Evolutionary conservation across 371 early-diverging fungal genomes (phyloP), one percentile per base, ranked within the genome.

Genomic region (Phascolomyces articulosus): DNA sequence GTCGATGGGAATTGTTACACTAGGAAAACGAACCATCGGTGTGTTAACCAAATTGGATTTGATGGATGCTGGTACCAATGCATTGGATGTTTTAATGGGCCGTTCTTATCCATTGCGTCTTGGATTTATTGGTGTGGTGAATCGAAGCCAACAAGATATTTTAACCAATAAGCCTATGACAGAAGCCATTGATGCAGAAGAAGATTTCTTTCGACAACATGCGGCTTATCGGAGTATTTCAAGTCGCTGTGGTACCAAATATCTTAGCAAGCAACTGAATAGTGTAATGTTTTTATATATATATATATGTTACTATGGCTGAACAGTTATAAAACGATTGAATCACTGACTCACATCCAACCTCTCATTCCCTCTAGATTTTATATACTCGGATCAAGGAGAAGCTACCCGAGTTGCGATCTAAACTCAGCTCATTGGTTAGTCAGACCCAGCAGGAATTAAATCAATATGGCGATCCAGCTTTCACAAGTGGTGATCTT

Each of bases 61-160:
- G 63, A 96, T 97, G 96, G 97, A 97, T 74, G 87, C 88, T 34
- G 96, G 96, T 34, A 95, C 95, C 27, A 91, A 95, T 77, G 92
- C 95, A 28, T 72, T 94, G 56, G 93, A 95, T 64, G 87, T 95
- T 20, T 83, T 97, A 48, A 87, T 91, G 29, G 94, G 94, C 23
- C 86, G 91, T 51, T 85, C 90, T 0, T 90, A 90, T 40, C 92
- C 90, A 13, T 74, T 96, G 41, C 92, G 90, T 53, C 80, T 96
- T 26, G 97, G 97, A 11, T 97, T 92, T 77, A 87, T 95, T 64
- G 95, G 94, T 55, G 90, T 95, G 3, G 91, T 96, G 28, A 95
- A 94, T 74, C 87, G 96, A 63, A 90, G 92, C 72, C 95, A 95
- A 70, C 88, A 95, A 66, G 95, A 95, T 69, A 92, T 93, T 21